These are phyloP conservation scores for Nakaseomyces sp. DNA, from an alignment of 1,139 yeast genomes.

Conservation along the genomic window DNA sequence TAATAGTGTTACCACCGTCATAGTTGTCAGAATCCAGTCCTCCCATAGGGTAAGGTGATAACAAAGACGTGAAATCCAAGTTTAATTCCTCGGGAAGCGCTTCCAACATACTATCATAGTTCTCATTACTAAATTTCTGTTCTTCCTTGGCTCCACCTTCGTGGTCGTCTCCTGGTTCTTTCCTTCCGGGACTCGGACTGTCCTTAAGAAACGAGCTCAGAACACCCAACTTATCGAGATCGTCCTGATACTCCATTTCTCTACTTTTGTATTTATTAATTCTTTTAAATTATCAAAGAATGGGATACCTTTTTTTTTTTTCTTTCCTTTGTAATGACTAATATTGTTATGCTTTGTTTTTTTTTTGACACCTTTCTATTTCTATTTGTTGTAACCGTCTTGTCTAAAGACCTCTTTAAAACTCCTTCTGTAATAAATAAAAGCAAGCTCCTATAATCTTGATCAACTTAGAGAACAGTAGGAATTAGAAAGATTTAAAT, in stretches of 20 bases:
- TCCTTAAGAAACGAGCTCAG: not conserved
- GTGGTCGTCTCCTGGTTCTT: not conserved
- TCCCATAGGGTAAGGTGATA: constrained; percentile 6
- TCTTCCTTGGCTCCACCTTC: not conserved
- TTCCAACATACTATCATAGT: constrained; percentile 31
- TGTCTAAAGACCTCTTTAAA: too few species aligned
- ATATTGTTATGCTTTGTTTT: too few species aligned
- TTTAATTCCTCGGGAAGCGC: constrained; percentile 30
- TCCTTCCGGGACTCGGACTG: not conserved
- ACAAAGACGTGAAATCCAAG: constrained; percentile 8
- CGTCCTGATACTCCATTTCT: constrained; percentile 4
- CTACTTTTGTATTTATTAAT: not conserved
- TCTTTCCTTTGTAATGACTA: not conserved
- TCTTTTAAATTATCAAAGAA: not conserved
- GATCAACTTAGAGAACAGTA: too few species aligned
- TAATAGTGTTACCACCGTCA: too few species aligned
- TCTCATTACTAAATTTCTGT: constrained; percentile 5
- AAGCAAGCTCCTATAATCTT: too few species aligned
- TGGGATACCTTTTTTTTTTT: not conserved
- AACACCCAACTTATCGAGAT: not conserved
- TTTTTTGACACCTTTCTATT: too few species aligned
- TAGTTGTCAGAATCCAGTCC: not conserved
- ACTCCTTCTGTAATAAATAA: too few species aligned
- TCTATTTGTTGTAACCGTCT: too few species aligned
- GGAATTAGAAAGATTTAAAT: too few species aligned